Conservation (phyloP, 2,329 filamentous ascomycete species). For the Teratosphaeriaceae sp. region DNA sequence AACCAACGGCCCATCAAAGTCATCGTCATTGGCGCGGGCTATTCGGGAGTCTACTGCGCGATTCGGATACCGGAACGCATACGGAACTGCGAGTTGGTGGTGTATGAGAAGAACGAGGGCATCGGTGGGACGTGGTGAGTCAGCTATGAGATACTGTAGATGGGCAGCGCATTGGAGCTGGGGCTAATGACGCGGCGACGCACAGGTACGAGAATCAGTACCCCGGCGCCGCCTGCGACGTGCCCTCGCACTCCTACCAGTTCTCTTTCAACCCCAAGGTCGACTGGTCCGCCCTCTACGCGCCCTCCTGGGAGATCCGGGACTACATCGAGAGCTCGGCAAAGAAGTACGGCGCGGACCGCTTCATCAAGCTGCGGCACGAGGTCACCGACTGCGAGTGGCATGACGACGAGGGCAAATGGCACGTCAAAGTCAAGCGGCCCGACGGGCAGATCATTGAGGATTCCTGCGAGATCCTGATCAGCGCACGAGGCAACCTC, state of each 20-base stretch:
- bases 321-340: constrained; percentile 36
- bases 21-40: constrained; percentile 35
- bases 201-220: constrained; percentile 37
- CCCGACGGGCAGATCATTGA: constrained; percentile 18
- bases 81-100: constrained; percentile 32
- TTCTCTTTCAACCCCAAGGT: constrained; percentile 31
- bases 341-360: constrained; percentile 34
- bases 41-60: constrained; percentile 37
- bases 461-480: constrained; percentile 31
- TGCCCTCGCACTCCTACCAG: constrained; percentile 32
- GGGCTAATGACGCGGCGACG: no score
- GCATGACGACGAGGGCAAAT: constrained; percentile 32
- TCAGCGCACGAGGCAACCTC: constrained; percentile 23
- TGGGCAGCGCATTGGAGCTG: no score
- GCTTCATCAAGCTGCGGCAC: constrained; percentile 33
- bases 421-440: constrained; percentile 31
- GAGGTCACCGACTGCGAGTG: constrained; percentile 34
- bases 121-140: constrained; percentile 35
- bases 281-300: constrained; percentile 30
- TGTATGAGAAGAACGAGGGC: constrained; percentile 38
- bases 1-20: constrained; percentile 37
- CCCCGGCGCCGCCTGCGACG: constrained; percentile 38
- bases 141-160: no score
- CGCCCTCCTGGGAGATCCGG: constrained; percentile 34
- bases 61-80: constrained; percentile 39